Evolutionary conservation across 345 rosid species (phyloP).

Genomic region (Salix koriyanagi): DNA sequence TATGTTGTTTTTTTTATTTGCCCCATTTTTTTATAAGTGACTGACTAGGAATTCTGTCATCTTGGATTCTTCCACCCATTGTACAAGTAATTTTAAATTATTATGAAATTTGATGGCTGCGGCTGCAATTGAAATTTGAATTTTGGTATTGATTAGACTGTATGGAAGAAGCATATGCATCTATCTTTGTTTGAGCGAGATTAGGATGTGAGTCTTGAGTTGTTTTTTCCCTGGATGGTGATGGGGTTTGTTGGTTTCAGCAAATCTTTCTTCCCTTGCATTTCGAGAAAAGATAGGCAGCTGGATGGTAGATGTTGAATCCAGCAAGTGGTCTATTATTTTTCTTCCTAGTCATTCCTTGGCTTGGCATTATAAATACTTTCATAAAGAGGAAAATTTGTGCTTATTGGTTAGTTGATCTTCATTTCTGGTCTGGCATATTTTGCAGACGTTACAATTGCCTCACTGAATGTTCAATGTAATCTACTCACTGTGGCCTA

Average conservation of each 20-base stretch:
- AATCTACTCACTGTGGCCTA: not conserved
- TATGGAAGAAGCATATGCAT: not conserved
- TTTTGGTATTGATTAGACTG: not conserved
- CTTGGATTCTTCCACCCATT: not conserved
- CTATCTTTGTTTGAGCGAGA: not conserved
- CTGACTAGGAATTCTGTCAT: not conserved
- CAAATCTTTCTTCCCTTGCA: not conserved
- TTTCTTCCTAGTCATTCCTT: not conserved
- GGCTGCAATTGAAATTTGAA: not conserved
- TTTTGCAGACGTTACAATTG: not conserved
- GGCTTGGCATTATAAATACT: not conserved
- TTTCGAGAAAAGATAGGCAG: not conserved
- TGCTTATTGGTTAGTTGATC: not conserved
- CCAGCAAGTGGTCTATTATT: not conserved
- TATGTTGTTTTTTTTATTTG: not conserved
- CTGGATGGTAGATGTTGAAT: not conserved
- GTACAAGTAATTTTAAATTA: not conserved
- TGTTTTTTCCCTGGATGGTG: not conserved
- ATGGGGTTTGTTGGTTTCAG: not conserved
- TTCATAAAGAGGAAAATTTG: not conserved
- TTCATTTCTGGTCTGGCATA: not conserved
- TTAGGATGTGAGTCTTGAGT: not conserved
- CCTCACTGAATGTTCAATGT: not conserved
- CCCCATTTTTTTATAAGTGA: not conserved
- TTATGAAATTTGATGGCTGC: not conserved